Conservation (phyloP, 2,329 filamentous ascomycete genomes). For the Trichoderma arundinaceum region DNA sequence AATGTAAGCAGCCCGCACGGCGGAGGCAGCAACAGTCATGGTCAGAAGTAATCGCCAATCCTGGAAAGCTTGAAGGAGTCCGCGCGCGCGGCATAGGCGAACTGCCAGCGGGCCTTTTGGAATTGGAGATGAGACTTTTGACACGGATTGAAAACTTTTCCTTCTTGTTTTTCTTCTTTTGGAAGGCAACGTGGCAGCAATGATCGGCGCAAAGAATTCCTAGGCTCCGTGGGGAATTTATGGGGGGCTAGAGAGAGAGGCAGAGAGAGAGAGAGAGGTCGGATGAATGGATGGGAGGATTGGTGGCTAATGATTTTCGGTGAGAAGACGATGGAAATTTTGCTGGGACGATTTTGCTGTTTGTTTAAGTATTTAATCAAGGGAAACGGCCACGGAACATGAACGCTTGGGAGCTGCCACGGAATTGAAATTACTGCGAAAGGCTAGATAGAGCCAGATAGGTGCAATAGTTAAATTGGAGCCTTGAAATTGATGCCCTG, state of each 20-base stretch:
- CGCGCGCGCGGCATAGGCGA: constrained; percentile 3
- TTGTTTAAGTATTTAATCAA: constrained; percentile 1
- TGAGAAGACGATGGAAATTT: not conserved
- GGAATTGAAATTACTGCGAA: constrained; percentile 9
- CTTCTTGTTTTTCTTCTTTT: not conserved
- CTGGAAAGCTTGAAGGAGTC: not conserved
- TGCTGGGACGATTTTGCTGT: constrained; percentile 1
- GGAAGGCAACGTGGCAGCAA: constrained; percentile 8
- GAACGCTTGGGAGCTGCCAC: constrained; percentile 4
- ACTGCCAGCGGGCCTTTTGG: not conserved
- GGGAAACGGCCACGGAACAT: not conserved
- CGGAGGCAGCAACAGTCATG: constrained; percentile 3
- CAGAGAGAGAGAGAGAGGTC: not conserved
- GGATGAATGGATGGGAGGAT: not conserved
- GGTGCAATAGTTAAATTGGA: constrained; percentile 2
- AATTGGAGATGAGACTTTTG: not conserved
- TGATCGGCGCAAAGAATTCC: constrained; percentile 14
- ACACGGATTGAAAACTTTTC: not conserved
- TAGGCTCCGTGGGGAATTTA: not conserved
- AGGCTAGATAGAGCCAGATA: constrained; percentile 21
- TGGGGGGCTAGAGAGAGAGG: not conserved
- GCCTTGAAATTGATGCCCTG: constrained; percentile 6
- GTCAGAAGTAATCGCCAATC: constrained; percentile 17
- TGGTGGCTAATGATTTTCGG: not conserved
- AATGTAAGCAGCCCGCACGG: constrained; percentile 31